Evolutionary conservation across 345 rosid genomes (phyloP), one percentile per base, ranked within the genome.

Genomic region (Murraya paniculata): DNA sequence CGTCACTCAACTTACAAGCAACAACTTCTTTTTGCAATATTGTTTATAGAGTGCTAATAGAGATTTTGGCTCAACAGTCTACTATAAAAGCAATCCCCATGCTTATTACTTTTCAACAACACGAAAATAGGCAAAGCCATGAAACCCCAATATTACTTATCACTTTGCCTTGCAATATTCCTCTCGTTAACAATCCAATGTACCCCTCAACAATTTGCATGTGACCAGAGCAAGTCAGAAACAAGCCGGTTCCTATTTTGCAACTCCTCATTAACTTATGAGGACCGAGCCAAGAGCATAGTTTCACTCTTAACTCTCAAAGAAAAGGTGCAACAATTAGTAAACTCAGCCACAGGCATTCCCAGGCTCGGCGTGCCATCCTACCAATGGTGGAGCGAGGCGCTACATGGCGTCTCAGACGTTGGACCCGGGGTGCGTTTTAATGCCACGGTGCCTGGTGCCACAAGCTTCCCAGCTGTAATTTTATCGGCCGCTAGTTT

Each of bases 381-480:
- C 6, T 92, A 90, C 68, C 78, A 89, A 77, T 92, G 97, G 97
- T 92, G 97, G 94, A 81, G 88, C 0, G 97, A 90, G 86, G 97
- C 97, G 1, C 90, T 92, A 7, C 94, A 92, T 2, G 97, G 97
- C 2, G 87, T 92, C 79, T 82, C 93, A 18, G 6, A 82, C 58
- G 79, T 83, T 3, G 91, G 94, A 22, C 90, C 78, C 6, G 92
- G 89, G 36, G 81, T 83, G 19, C 85, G 53, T 36, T 89, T 92
- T 50, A 81, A 83, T 30, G 89, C 81, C 50, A 74, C 81, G 13
- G 85, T 92, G 28, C 86, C 84, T 9, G 85, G 86, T 11, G 93
- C 94, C 16, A 88, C 97, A 30, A 91, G 93, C 81, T 91, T 92
- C 83, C 94, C 93, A 0, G 87, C 88, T 1, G 87, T 86, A 64